Evolutionary conservation across 345 rosid genomes (phyloP), one percentile per base, ranked within the genome.

Genomic region (Acer saccharum): DNA sequence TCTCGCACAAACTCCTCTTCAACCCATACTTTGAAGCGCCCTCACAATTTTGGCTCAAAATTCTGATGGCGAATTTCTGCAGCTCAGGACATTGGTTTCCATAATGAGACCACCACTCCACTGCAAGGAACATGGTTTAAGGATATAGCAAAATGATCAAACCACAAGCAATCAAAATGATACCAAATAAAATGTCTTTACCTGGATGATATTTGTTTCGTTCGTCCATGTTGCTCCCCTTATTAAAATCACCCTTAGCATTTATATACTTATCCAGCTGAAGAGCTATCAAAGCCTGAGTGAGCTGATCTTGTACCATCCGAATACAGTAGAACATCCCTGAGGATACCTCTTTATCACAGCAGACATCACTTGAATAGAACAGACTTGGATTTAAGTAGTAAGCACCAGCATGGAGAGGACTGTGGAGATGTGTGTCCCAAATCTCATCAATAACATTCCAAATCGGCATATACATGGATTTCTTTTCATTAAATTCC

Each of bases 391-490:
- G 93, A 78, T 93, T 90, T 61, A 93, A 76, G 78, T 82, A 89
- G 74, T 88, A 90, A 60, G 89, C 95, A 7, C 93, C 90, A 58
- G 86, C 91, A 85, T 91, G 97, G 25, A 93, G 86, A 74, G 90
- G 90, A 72, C 79, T 87, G 66, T 88, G 88, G 41, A 93, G 87
- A 67, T 82, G 68, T 1, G 64, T 72, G 41, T 82, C 70, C 93
- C 94, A 91, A 2, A 90, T 86, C 76, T 90, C 92, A 76, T 93
- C 94, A 12, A 93, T 88, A 54, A 81, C 79, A 75, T 83, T 67
- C 92, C 93, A 90, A 32, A 90, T 46, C 16, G 90, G 87, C 76
- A 25, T 20, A 81, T 87, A 89, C 66, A 21, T 58, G 35, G 73
- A 65, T 74, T 79, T 14, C 43, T 87, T 48, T 60, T 65, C 23